Conservation (phyloP, 164 flowering plant species). For the Stephania yunnanensis region DNA sequence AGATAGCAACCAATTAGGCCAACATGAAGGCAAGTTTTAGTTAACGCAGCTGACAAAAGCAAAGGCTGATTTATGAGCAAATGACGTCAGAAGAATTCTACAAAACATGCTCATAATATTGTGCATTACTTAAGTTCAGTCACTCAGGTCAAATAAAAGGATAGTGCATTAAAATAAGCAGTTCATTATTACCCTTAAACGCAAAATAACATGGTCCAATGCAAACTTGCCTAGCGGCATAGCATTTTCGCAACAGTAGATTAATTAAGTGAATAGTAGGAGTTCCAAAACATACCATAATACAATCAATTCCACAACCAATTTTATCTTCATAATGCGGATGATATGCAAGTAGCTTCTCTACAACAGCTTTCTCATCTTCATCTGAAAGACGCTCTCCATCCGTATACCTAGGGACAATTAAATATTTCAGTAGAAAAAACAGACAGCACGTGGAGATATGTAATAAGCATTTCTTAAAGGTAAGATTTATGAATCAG, state of each 20-base stretch:
- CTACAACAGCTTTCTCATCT: conserved; percentile 68
- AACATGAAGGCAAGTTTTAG: not conserved
- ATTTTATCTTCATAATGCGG: conserved; percentile 85
- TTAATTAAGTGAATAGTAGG: not conserved
- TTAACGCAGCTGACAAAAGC: not conserved
- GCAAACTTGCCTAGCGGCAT: not conserved
- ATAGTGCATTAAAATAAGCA: not conserved
- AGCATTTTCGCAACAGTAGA: not conserved
- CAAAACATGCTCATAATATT: not conserved
- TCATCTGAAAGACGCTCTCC: conserved; percentile 58
- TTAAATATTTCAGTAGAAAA: conserved; percentile 9
- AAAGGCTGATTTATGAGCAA: not conserved
- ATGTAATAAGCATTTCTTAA: too few species aligned
- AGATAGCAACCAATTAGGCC: not conserved
- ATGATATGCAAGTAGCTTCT: conserved; percentile 81
- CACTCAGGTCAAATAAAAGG: not conserved
- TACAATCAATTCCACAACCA: conserved; percentile 75
- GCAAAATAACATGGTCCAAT: not conserved
- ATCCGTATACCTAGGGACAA: conserved; percentile 57
- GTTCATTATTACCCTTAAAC: not conserved
- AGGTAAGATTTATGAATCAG: too few species aligned
- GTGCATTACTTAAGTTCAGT: not conserved
- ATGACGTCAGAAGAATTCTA: not conserved
- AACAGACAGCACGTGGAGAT: too few species aligned
- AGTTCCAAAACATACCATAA: conserved; percentile 47